Base-by-base conservation (phyloP, 106 monocot genomes). In the Platanthera zijinensis region DNA sequence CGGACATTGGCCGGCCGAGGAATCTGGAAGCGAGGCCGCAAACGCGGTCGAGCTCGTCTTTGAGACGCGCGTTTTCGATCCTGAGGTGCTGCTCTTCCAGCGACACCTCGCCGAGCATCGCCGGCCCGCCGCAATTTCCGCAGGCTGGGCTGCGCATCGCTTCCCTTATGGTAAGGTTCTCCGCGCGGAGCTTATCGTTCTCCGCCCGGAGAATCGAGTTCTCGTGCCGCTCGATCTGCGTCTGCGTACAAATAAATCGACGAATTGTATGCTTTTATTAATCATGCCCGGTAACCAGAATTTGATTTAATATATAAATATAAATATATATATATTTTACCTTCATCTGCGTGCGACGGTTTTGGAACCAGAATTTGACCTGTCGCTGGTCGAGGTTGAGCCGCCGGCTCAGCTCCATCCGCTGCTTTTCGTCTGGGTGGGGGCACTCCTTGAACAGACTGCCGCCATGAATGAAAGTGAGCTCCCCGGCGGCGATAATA, bases 291-390 rank as follows among this genome's bases (percentile, higher is more conserved):
- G 32, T 32, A 2, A 32, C 2, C 32, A 21, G n/a, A 21, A 59
- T 0, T 21, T n/a, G n/a, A n/a, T n/a, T n/a, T n/a, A n/a, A n/a
- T n/a, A n/a, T n/a, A n/a, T n/a, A n/a, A n/a, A n/a, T n/a, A n/a
- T n/a, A n/a, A n/a, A n/a, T n/a, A n/a, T n/a, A n/a, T n/a, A n/a
- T n/a, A n/a, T n/a, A n/a, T n/a, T n/a, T 14, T 51, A 90, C 96
- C 96, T 96, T 96, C 93, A 96, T 90, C 80, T 96, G 96, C 7
- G 96, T 96, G n/a, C 96, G 87, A 0, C 93, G 76, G 62, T 96
- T 96, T 75, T 96, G 96, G 84, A 96, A 96, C 96, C 96, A 96
- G 85, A 92, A 96, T 75, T 96, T 96, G 71, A 96, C 96, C 79
- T 96, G 96, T 6, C 96, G 86, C 50, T 70, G 75, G 76, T 93